phyloP scores from a whole-genome alignment of 495 filamentous ascomycete genomes.

The Ramalina intermedia region DNA sequence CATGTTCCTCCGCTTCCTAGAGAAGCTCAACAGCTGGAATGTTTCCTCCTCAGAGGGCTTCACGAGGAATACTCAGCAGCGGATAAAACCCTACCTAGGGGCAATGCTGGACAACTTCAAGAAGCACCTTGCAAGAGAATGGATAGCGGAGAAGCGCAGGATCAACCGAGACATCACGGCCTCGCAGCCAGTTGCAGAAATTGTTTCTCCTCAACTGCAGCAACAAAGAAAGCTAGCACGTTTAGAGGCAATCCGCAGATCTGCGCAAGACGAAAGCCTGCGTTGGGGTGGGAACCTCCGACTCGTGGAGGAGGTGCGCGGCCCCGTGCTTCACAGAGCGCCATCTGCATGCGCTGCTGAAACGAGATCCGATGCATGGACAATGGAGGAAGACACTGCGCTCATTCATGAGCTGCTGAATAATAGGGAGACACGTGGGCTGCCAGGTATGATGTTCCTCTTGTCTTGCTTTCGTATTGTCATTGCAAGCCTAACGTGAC shows the following conservation, averaged over 20 bases:
- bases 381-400: conserved; percentile 2
- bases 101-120: too few species aligned
- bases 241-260: too few species aligned
- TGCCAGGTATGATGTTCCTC: conserved; percentile 1
- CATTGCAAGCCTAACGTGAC: neutral
- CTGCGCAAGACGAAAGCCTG: too few species aligned
- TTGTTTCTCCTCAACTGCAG: too few species aligned
- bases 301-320: neutral
- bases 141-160: neutral
- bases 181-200: too few species aligned
- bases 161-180: too few species aligned
- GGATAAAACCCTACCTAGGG: conserved; percentile 1
- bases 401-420: conserved; percentile 3
- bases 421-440: neutral
- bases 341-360: too few species aligned
- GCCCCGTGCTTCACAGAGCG: too few species aligned
- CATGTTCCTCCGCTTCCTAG: conserved; percentile 1
- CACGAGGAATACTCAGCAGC: neutral
- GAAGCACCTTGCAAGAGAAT: neutral
- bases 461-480: neutral
- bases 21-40: conserved; percentile 8
- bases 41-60: neutral
- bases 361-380: neutral
- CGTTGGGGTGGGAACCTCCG: neutral
- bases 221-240: too few species aligned